These are phyloP conservation scores for Papiliotrema terrestris DNA, from an alignment of 1,284 basidiomycete species.

Conservation along the genomic window DNA sequence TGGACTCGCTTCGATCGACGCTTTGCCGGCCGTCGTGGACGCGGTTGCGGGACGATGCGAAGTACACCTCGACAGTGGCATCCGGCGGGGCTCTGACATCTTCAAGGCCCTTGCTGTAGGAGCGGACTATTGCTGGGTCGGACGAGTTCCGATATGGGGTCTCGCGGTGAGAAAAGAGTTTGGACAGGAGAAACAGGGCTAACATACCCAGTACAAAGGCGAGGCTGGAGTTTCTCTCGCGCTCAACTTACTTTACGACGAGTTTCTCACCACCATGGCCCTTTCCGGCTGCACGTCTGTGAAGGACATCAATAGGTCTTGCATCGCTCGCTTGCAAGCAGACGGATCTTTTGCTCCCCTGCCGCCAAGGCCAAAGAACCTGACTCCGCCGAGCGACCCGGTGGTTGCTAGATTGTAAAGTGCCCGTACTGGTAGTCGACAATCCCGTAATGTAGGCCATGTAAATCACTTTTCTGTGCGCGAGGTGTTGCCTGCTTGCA, in stretches of 20 bases:
- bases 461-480: too few relatives aligned
- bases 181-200: too few relatives aligned
- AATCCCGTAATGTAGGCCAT: too few relatives aligned
- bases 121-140: slow-evolving; percentile 30
- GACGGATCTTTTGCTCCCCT: too few relatives aligned
- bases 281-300: slow-evolving; percentile 19
- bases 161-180: slow-evolving; percentile 6
- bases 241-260: slow-evolving; percentile 16
- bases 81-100: slow-evolving; percentile 33
- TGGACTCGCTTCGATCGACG: slow-evolving; percentile 21
- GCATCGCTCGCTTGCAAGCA: slow-evolving; percentile 9
- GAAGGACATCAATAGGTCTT: slow-evolving; percentile 12
- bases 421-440: too few relatives aligned
- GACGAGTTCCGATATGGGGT: slow-evolving; percentile 23
- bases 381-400: too few relatives aligned
- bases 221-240: slow-evolving; percentile 16
- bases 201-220: slow-evolving; percentile 7
- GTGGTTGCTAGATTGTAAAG: too few relatives aligned
- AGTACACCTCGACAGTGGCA: slow-evolving; percentile 36
- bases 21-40: slow-evolving; percentile 24
- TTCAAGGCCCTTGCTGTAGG: slow-evolving; percentile 40
- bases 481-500: too few relatives aligned
- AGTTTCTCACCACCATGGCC: slow-evolving; percentile 19
- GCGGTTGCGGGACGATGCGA: slow-evolving; percentile 29
- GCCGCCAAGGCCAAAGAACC: too few relatives aligned